These are phyloP conservation scores for Eucalyptus tenuipes DNA, from an alignment of 345 rosid genomes.

Conservation along the genomic window DNA sequence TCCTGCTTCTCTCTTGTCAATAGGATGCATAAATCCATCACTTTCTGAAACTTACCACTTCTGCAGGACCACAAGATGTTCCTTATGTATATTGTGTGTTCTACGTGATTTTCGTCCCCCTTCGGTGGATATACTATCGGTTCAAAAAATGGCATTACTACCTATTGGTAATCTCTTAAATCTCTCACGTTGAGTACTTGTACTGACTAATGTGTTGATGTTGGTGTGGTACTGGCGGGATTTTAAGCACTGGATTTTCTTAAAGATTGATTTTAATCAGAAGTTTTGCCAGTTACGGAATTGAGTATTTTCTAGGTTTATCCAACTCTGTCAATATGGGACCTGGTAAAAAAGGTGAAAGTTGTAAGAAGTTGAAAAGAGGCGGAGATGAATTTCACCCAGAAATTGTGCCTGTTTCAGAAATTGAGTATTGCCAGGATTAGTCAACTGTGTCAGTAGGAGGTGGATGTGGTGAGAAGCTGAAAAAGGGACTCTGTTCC, in stretches of 20 bases:
- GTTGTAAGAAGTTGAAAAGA: not conserved
- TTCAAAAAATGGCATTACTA: slow-evolving; percentile 97
- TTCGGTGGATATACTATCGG: slow-evolving; percentile 94
- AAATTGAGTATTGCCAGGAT: not conserved
- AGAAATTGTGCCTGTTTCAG: not conserved
- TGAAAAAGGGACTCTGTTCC: not conserved
- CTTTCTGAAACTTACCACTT: not conserved
- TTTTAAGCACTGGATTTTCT: not conserved
- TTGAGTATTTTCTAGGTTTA: not conserved
- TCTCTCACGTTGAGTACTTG: not conserved
- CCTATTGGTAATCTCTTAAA: slow-evolving; percentile 58
- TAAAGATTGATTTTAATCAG: not conserved
- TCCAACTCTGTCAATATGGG: not conserved
- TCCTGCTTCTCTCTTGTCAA: not conserved
- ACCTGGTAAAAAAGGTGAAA: not conserved
- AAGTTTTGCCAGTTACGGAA: not conserved
- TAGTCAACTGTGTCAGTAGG: not conserved
- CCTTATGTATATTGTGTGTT: slow-evolving; percentile 80
- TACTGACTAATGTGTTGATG: not conserved
- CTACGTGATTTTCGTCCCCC: slow-evolving; percentile 80
- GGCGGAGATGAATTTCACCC: not conserved
- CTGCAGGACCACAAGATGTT: slow-evolving; percentile 79
- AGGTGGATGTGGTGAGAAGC: not conserved
- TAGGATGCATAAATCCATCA: not conserved
- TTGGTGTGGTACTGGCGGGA: not conserved